A percentile compares a stretch with the other conserved stretches of the same genome.
phyloP scores from a whole-genome alignment of 2,329 filamentous ascomycete genomes.

The Pseudocercospora vitis region DNA sequence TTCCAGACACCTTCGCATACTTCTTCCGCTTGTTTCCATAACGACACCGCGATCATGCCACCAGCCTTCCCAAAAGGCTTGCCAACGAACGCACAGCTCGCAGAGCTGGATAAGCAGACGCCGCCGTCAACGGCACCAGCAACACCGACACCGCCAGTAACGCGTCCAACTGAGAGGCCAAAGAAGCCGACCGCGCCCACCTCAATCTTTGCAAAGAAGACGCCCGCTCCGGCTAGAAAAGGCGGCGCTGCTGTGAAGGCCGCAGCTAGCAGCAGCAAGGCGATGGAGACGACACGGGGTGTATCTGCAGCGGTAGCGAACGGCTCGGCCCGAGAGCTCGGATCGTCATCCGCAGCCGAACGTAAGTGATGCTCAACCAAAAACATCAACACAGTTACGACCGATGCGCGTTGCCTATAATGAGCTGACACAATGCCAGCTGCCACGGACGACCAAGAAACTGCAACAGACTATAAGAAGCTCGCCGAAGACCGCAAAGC shows the following conservation, averaged over 20 bases:
- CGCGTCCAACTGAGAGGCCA: not conserved
- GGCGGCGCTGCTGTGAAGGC: not conserved
- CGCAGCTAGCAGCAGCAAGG: not conserved
- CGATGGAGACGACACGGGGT: not conserved
- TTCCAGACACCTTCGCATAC: no score
- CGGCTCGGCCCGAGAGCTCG: not conserved
- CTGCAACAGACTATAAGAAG: not conserved
- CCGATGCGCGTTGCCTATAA: not conserved
- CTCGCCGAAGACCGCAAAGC: not conserved
- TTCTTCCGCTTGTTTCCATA: no score
- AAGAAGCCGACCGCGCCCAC: not conserved
- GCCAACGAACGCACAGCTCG: not conserved
- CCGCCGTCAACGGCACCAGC: not conserved
- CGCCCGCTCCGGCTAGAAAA: not conserved
- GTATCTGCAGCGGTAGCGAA: not conserved
- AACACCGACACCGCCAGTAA: not conserved
- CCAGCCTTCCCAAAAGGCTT: not conserved
- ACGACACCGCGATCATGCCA: not conserved
- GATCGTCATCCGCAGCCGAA: not conserved
- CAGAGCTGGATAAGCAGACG: not conserved
- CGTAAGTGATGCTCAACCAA: not conserved
- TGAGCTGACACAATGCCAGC: constrained; percentile 1
- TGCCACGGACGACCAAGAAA: no score
- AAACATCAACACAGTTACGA: no score
- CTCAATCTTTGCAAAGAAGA: not conserved